phyloP scores from a whole-genome alignment of 2,329 filamentous ascomycete genomes.

The Cordyceps tenuipes region DNA sequence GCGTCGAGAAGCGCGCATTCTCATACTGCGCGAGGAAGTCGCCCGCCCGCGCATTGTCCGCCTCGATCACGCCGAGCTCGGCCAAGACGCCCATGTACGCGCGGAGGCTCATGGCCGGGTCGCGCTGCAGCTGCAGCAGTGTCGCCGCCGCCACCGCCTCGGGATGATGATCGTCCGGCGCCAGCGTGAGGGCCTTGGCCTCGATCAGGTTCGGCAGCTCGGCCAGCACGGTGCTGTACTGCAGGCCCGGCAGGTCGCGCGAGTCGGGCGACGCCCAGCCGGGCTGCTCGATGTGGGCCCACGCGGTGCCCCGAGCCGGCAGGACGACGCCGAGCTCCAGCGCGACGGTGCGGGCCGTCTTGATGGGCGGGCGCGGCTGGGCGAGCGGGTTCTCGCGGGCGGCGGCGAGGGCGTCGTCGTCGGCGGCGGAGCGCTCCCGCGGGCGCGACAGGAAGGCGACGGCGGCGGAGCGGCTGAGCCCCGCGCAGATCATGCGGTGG shows the following conservation, averaged over 20 bases:
- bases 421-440: constrained; percentile 24
- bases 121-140: constrained; percentile 67
- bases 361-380: constrained; percentile 22
- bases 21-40: constrained; percentile 75
- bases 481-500: constrained; percentile 63
- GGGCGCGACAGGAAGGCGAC: constrained; percentile 74
- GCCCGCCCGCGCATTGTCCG: constrained; percentile 27
- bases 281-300: constrained; percentile 77
- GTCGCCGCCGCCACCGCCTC: constrained; percentile 51
- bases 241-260: constrained; percentile 66
- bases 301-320: constrained; percentile 45
- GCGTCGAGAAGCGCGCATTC: constrained; percentile 70
- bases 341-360: constrained; percentile 23
- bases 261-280: constrained; percentile 82
- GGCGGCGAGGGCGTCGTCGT: neutral
- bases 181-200: constrained; percentile 83
- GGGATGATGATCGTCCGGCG: constrained; percentile 50
- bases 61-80: constrained; percentile 52
- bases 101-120: constrained; percentile 63
- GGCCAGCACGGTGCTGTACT: constrained; percentile 71
- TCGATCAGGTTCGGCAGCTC: constrained; percentile 88
- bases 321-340: constrained; percentile 39
- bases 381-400: constrained; percentile 15
- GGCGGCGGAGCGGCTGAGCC: constrained; percentile 67
- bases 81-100: constrained; percentile 70